Evolutionary conservation across 192 early-diverging fungal species (phyloP), one percentile per base, ranked within the genome.

Genomic region (Blastocladiella britannica): DNA sequence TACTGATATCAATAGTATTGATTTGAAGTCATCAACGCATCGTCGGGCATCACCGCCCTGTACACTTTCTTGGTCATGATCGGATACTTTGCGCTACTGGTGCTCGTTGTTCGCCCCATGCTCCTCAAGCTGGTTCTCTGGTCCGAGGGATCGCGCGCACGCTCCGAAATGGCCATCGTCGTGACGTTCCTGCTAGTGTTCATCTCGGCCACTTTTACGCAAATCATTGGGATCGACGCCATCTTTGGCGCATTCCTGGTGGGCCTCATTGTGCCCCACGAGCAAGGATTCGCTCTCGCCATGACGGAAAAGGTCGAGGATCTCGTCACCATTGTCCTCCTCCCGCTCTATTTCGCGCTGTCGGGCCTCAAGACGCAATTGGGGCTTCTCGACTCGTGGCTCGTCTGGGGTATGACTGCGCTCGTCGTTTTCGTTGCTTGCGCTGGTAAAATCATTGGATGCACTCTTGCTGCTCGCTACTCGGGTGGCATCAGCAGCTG

Each of bases 251-350:
- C 78, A 3, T 94, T 94, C 60, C 52, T 97, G 7, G 74, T 80
- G 6, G 91, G 93, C 18, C 73, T 91, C 26, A 85, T 91, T 30
- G 72, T 84, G 23, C 93, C 93, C 5, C 88, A 91, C 65, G 84
- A 90, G 43, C 74, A 78, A 58, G 86, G 88, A 15, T 85, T 97
- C 60, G 81, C 91, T 3, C 72, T 89, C 55, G 78, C 79, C 28
- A 76, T 97, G 9, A 88, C 86, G 6, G 88, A 93, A 61, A 89
- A 90, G 68, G 84, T 93, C 53, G 91, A 97, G 61, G 93, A 97
- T 65, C 61, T 93, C 1, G 73, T 92, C 25, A 75, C 74, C 52
- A 82, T 93, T 47, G 60, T 94, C 15, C 85, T 96, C 58, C 65
- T 97, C 55, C 93, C 91, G 9, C 71, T 97, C 29, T 96, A 90